A percentile compares a stretch with the other conserved stretches of the same genome.
Evolutionary conservation across 192 early-diverging fungal species (phyloP).

Genomic region (Coemansia furcata): DNA sequence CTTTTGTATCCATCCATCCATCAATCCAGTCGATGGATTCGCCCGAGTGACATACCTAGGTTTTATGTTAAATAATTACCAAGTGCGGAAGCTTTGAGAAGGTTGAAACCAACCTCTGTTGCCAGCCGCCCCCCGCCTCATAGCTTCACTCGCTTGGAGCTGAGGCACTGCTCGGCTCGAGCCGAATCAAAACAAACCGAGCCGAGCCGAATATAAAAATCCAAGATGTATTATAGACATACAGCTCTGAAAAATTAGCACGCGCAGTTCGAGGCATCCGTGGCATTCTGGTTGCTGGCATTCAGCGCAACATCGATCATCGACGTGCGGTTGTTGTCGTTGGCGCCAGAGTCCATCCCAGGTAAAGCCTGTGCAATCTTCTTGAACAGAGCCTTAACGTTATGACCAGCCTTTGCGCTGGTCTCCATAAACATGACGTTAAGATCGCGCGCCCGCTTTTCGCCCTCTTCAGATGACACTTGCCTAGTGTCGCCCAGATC

Average conservation of each 20-base stretch:
- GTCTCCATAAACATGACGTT: constrained; percentile 99
- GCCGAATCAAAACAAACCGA: not conserved
- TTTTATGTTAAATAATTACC: constrained; percentile 4
- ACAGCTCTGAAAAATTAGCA: constrained; percentile 16
- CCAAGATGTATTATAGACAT: too few species aligned
- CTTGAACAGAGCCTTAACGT: constrained; percentile 96
- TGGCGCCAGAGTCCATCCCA: constrained; percentile 72
- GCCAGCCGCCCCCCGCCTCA: not conserved
- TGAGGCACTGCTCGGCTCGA: not conserved
- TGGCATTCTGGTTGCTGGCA: constrained; percentile 41
- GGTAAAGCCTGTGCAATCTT: constrained; percentile 87
- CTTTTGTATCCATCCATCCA: not conserved
- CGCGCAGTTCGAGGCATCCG: constrained; percentile 55
- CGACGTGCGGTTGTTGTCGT: constrained; percentile 51
- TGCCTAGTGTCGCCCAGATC: constrained; percentile 94
- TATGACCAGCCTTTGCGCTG: constrained; percentile 98
- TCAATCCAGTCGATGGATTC: constrained; percentile 6
- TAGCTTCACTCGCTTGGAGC: not conserved
- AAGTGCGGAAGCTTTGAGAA: constrained; percentile 3
- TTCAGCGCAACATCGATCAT: constrained; percentile 60
- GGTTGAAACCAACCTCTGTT: not conserved
- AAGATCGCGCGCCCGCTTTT: constrained; percentile 94
- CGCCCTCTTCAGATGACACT: constrained; percentile 96
- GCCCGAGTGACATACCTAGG: not conserved
- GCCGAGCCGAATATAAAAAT: not conserved